These are phyloP conservation scores for Pythium aphanidermatum DNA, from an alignment of 352 stramenopile genomes.

Conservation along the genomic window DNA sequence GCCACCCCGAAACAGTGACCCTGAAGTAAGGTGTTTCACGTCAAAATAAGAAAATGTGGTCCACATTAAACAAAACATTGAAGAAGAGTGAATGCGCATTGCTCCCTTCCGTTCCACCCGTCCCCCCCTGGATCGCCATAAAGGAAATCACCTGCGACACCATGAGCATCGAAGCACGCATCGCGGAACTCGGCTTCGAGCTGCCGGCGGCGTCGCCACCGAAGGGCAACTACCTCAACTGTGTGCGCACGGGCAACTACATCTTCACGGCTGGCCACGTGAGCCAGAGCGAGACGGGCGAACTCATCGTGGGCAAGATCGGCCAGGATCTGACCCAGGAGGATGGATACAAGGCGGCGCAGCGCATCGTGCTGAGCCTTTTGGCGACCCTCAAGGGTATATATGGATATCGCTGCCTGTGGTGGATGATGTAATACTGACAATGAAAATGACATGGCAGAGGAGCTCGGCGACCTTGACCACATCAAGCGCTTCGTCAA, in stretches of 20 bases:
- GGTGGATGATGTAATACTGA: too few species aligned
- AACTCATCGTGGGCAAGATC: constrained; percentile 77
- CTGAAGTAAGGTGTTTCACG: too few species aligned
- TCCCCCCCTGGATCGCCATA: too few species aligned
- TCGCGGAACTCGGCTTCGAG: constrained; percentile 62
- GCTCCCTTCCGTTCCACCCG: too few species aligned
- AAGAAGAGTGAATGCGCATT: too few species aligned
- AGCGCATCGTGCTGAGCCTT: constrained; percentile 77
- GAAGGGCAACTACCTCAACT: constrained; percentile 69
- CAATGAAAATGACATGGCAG: constrained; percentile 10
- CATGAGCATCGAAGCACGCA: constrained; percentile 48
- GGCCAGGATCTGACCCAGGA: constrained; percentile 75
- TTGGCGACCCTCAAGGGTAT: constrained; percentile 80
- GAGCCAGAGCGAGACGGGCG: constrained; percentile 30
- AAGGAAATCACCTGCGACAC: too few species aligned
- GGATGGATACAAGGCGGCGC: constrained; percentile 81
- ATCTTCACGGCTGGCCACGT: constrained; percentile 59
- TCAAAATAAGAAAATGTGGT: too few species aligned
- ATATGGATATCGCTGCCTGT: too few species aligned
- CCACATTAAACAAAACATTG: too few species aligned
- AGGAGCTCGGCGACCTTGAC: constrained; percentile 80
- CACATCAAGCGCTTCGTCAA: constrained; percentile 90
- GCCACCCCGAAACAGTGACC: too few species aligned
- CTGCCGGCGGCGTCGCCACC: constrained; percentile 55
- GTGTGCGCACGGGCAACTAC: constrained; percentile 50